These are phyloP conservation scores for Fusarium praegraminearum DNA, from an alignment of 2,329 filamentous ascomycete species.

Conservation along the genomic window DNA sequence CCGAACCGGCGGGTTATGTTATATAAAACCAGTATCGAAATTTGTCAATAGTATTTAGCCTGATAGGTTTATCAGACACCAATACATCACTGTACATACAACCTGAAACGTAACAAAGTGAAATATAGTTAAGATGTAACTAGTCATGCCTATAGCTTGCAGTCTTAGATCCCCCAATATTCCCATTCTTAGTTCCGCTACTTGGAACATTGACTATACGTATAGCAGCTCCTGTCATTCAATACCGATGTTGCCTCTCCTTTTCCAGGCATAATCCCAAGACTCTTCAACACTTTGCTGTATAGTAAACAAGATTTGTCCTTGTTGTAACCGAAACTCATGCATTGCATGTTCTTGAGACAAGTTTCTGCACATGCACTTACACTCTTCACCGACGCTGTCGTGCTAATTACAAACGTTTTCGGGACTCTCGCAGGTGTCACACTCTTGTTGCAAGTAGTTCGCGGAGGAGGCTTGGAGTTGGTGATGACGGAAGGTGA, in stretches of 20 bases:
- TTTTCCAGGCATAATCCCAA: background rate
- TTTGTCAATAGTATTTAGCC: background rate
- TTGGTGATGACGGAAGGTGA: background rate
- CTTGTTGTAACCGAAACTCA: constrained; percentile 5
- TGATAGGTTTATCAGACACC: background rate
- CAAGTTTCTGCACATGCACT: background rate
- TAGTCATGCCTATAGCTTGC: background rate
- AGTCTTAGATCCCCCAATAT: background rate
- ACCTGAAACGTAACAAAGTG: background rate
- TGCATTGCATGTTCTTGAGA: constrained; percentile 4
- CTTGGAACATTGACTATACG: background rate
- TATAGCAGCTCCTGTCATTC: background rate
- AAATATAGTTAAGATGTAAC: background rate
- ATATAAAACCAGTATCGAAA: background rate
- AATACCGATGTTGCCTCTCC: background rate
- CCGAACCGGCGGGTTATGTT: constrained; percentile 1
- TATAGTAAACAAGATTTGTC: background rate
- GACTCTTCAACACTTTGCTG: background rate
- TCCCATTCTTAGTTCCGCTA: background rate
- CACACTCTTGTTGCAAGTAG: constrained; percentile 4
- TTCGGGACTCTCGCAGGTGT: background rate
- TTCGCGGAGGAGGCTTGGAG: background rate
- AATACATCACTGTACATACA: background rate
- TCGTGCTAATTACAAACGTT: background rate
- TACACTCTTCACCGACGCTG: background rate